These are phyloP conservation scores for Kalaharituber pfeilii DNA, from an alignment of 2,329 filamentous ascomycete species.

Conservation along the genomic window DNA sequence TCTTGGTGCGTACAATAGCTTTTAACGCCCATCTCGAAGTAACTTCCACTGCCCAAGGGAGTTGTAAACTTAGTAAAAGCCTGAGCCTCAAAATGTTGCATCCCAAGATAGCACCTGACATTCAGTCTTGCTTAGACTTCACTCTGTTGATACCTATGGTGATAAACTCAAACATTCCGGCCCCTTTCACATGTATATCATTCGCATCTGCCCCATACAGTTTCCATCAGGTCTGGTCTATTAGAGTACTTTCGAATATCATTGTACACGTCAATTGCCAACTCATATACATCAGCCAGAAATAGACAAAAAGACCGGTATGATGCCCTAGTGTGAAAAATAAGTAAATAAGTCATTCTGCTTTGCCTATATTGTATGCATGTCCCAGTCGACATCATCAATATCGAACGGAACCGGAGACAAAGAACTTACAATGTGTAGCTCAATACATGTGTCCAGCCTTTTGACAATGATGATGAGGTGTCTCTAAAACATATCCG, in stretches of 20 bases:
- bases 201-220: not conserved
- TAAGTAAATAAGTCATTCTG: not conserved
- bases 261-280: constrained; percentile 2
- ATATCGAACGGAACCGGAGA: not conserved
- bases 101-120: not conserved
- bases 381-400: not conserved
- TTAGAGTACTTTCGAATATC: not conserved
- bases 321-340: not conserved
- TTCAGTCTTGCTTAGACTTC: not conserved
- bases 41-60: no score
- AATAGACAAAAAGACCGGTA: not conserved
- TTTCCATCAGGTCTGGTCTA: not conserved
- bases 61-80: no score
- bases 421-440: not conserved
- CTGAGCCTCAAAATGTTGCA: no score
- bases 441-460: not conserved
- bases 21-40: no score
- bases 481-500: constrained; percentile 19
- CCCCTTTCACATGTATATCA: not conserved
- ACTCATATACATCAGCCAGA: not conserved
- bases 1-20: no score
- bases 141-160: not conserved
- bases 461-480: no score
- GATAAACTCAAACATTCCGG: not conserved
- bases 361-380: not conserved